A percentile compares a stretch with the other conserved stretches of the same genome.
These are phyloP conservation scores for Apiotrichum akiyoshidainum DNA, from an alignment of 1,284 basidiomycete species.

Conservation along the genomic window DNA sequence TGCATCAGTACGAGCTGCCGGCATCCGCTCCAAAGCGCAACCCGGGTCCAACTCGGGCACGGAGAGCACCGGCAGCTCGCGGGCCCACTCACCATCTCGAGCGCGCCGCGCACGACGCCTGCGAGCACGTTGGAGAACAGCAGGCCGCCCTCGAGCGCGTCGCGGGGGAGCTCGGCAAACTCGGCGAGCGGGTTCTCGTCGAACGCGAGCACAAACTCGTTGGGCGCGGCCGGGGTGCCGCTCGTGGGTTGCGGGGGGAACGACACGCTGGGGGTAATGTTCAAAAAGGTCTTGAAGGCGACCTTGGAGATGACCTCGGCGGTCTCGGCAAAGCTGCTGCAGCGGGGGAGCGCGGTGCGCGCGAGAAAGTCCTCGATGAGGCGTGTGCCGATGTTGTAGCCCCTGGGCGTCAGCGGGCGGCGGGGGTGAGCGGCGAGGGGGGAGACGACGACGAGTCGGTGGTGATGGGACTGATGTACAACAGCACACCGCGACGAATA, in stretches of 20 bases:
- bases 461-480: no score
- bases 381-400: slow-evolving; percentile 95
- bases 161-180: slow-evolving; percentile 94
- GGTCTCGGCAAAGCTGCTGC: slow-evolving; percentile 86
- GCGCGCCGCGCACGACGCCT: slow-evolving; percentile 84
- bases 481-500: no score
- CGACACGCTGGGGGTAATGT: slow-evolving; percentile 79
- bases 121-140: slow-evolving; percentile 97
- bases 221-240: slow-evolving; percentile 8
- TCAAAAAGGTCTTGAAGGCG: slow-evolving; percentile 98
- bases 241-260: slow-evolving; percentile 55
- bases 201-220: slow-evolving; percentile 75
- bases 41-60: no score
- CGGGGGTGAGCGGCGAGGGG: background rate
- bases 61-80: no score
- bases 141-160: slow-evolving; percentile 79
- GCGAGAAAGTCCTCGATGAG: slow-evolving; percentile 98
- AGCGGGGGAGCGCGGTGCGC: slow-evolving; percentile 76
- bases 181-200: slow-evolving; percentile 97
- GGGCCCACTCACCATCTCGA: slow-evolving; percentile 81
- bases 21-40: no score
- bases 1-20: no score
- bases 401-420: slow-evolving; percentile 62
- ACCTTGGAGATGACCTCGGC: slow-evolving; percentile 95
- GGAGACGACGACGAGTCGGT: no score